Evolutionary conservation across 169 alveolate species (phyloP), one percentile per base, ranked within the genome.

Genomic region (Pseudocohnilembus persalinus): DNA sequence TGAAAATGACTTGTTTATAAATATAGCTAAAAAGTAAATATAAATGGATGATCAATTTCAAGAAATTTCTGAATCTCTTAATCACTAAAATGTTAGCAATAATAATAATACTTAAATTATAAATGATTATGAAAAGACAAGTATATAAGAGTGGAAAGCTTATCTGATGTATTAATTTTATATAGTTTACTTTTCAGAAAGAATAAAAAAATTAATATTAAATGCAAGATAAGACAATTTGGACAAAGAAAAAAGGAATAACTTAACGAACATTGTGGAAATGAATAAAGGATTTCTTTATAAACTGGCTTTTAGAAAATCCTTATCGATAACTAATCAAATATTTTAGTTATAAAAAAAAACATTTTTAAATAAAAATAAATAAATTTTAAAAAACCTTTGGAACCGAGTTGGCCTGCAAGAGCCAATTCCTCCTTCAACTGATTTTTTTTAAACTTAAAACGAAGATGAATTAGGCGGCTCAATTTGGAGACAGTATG

Each of bases 41-140:
- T 11, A 11, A 11, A 49, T 4, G 20, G 4, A 49, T 11, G 20
- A 49, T 49, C 4, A 11, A 49, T 49, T 49, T 11, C 20, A 49
- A 4, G 4, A 49, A 11, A 49, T 49, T 76, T 31, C 29, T 33
- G 63, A 35, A 20, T 4, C 72, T 34, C 29, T 64, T 26, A 74
- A 79, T 25, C 49, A 78, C 26, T 35, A 74, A 72, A 85, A 78
- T 32, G 82, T 78, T 79, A 35, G 35, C 77, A 74, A 68, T 73
- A 82, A 79, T 49, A 85, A 85, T 73, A 85, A 85, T 29, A 84
- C 83, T 35, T 85, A 85, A 79, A 74, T 85, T 16, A 64, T 85
- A 35, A 76, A 85, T 73, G 68, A 49, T 49, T 28, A 33, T 29
- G 83, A 77, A 73, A 78, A 32, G 24, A 31, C 84, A 29, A 35